Evolutionary conservation across 345 rosid species (phyloP).

Genomic region (Xanthoceras sorbifolium): DNA sequence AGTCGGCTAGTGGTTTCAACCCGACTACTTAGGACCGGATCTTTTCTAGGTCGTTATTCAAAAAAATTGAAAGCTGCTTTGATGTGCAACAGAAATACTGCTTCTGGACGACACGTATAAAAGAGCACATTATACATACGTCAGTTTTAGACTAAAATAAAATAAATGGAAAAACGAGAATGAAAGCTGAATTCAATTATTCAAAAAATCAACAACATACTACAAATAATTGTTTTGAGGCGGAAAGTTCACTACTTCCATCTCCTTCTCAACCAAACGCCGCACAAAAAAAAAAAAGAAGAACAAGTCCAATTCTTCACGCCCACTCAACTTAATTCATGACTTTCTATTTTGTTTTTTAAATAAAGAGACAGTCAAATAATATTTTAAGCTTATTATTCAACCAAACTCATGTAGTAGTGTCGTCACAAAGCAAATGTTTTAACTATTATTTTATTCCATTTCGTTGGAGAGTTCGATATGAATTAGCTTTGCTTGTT

Average conservation of each 20-base stretch:
- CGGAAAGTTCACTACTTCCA: conserved; percentile 13
- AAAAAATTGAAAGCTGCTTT: not conserved
- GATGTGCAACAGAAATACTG: not conserved
- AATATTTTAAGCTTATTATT: not conserved
- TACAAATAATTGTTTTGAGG: conserved; percentile 4
- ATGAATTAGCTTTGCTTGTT: not conserved
- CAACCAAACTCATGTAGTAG: not conserved
- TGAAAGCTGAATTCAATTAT: not conserved
- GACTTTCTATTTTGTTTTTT: not conserved
- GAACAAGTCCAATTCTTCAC: conserved; percentile 13
- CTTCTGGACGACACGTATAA: not conserved
- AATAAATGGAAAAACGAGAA: not conserved
- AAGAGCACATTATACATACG: not conserved
- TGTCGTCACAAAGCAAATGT: not conserved
- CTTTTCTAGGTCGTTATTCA: not conserved
- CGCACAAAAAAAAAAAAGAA: not conserved
- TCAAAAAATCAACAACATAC: not conserved
- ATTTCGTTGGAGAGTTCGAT: not conserved
- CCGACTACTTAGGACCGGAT: not conserved
- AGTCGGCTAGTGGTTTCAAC: too few relatives aligned
- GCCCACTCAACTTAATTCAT: not conserved
- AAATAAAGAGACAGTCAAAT: not conserved
- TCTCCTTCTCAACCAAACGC: not conserved
- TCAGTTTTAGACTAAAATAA: not conserved
- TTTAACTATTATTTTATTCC: not conserved